Evolutionary conservation across 1,139 yeast genomes (phyloP).

Genomic region (Pichia sp.): DNA sequence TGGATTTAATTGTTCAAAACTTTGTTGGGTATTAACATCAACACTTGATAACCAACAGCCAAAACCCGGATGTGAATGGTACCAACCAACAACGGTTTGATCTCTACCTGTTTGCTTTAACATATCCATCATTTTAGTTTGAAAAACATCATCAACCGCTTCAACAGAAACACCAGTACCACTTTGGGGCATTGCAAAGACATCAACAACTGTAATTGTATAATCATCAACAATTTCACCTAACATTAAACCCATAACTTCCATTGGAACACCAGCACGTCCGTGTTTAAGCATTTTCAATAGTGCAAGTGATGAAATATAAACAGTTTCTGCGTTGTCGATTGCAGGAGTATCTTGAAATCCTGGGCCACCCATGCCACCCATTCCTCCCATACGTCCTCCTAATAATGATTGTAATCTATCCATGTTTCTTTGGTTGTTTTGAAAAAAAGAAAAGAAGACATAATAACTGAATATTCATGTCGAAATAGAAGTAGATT

Average conservation of each 20-base stretch:
- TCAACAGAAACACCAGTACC: conserved; percentile 99
- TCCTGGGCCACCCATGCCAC: conserved; percentile 22
- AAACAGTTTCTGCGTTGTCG: conserved; percentile 93
- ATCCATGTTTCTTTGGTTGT: conserved; percentile 5
- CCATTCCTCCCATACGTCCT: conserved; percentile 28
- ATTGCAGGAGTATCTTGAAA: conserved; percentile 67
- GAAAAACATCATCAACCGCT: conserved; percentile 98
- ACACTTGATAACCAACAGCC: conserved; percentile 99
- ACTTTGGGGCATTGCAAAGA: conserved; percentile 98
- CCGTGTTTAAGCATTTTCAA: conserved; percentile 97
- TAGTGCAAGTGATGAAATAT: conserved; percentile 90
- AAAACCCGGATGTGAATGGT: conserved; percentile 98
- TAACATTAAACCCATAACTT: conserved; percentile 98
- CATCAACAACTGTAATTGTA: conserved; percentile 95
- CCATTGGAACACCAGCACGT: conserved; percentile 99
- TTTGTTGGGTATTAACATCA: conserved; percentile 95
- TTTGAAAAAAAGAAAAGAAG: not conserved
- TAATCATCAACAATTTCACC: conserved; percentile 98
- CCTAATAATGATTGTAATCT: conserved; percentile 28
- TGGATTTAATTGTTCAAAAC: conserved; percentile 90
- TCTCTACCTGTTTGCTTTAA: conserved; percentile 96
- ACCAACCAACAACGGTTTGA: conserved; percentile 99
- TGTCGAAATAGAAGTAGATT: not conserved
- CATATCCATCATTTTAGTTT: conserved; percentile 99
- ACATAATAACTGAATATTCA: not conserved